A percentile compares a stretch with the other conserved stretches of the same genome.
phyloP scores from a whole-genome alignment of 2,329 filamentous ascomycete species.

The Aspergillus amoenus region DNA sequence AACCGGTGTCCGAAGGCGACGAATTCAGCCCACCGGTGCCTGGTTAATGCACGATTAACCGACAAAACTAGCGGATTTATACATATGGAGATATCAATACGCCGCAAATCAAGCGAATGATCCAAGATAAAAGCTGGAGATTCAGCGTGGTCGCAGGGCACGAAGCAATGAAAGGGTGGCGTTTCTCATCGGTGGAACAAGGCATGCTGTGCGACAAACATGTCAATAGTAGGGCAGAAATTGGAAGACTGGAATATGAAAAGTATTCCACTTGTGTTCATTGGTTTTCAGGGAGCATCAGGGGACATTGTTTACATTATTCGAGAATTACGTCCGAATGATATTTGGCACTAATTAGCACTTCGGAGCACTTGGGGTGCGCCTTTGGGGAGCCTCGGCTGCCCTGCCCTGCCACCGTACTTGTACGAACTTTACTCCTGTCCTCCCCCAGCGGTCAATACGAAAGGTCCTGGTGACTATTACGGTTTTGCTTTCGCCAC shows the following conservation, averaged over 20 bases:
- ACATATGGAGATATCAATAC: constrained; percentile 4
- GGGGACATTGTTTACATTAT: neutral
- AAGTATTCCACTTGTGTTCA: neutral
- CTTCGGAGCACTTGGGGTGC: neutral
- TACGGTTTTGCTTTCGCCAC: neutral
- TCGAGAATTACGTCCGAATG: neutral
- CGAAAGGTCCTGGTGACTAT: neutral
- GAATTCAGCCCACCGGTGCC: neutral
- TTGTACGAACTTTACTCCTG: neutral
- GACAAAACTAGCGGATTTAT: constrained; percentile 7
- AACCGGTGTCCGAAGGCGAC: neutral
- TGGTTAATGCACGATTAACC: neutral
- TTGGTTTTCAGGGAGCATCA: neutral
- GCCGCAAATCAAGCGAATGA: constrained; percentile 6
- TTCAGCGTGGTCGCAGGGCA: neutral
- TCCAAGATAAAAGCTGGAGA: constrained; percentile 2
- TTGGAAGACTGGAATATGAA: neutral
- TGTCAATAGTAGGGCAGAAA: neutral
- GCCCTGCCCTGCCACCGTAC: neutral
- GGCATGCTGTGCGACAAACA: neutral
- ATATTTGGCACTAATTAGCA: neutral
- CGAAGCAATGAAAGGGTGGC: too few species aligned
- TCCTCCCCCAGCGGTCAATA: neutral
- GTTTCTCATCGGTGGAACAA: neutral
- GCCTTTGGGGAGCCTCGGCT: neutral